Percentiles rank a stretch among this genome's conserved stretches.
These are phyloP conservation scores for Pythium dissimile DNA, from an alignment of 352 stramenopile species.

Conservation along the genomic window DNA sequence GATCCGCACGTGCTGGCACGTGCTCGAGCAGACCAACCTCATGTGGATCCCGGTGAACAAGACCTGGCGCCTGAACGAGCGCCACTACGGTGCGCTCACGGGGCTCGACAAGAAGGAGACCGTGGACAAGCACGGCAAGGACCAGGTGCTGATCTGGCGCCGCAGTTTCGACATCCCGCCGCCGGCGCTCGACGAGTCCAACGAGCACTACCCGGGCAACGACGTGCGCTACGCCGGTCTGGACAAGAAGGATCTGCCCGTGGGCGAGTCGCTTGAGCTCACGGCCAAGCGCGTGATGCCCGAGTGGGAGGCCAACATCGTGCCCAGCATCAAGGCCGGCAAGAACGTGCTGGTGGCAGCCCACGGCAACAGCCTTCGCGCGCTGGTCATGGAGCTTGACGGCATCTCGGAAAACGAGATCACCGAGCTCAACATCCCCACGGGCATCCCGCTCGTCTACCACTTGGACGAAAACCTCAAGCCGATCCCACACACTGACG, in stretches of 20 bases:
- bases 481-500: constrained; percentile 76
- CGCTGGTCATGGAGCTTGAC: constrained; percentile 94
- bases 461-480: constrained; percentile 85
- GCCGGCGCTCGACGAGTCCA: constrained; percentile 88
- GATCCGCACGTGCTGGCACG: constrained; percentile 93
- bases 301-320: constrained; percentile 90
- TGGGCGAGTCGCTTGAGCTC: constrained; percentile 93
- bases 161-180: constrained; percentile 98
- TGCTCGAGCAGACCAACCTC: constrained; percentile 92
- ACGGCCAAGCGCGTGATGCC: constrained; percentile 91
- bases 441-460: constrained; percentile 86
- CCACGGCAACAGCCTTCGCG: constrained; percentile 93
- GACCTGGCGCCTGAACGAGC: constrained; percentile 96
- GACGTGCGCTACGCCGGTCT: constrained; percentile 91
- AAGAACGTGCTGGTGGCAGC: constrained; percentile 95
- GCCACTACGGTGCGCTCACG: constrained; percentile 97
- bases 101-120: constrained; percentile 99
- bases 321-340: constrained; percentile 88
- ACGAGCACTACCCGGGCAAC: constrained; percentile 90
- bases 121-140: constrained; percentile 96
- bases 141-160: constrained; percentile 95
- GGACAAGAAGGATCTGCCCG: constrained; percentile 78
- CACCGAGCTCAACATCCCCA: constrained; percentile 94
- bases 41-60: constrained; percentile 96
- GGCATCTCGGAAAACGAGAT: constrained; percentile 91